phyloP scores from a whole-genome alignment of 352 stramenopile genomes.

The Phytophthora crassamura region DNA sequence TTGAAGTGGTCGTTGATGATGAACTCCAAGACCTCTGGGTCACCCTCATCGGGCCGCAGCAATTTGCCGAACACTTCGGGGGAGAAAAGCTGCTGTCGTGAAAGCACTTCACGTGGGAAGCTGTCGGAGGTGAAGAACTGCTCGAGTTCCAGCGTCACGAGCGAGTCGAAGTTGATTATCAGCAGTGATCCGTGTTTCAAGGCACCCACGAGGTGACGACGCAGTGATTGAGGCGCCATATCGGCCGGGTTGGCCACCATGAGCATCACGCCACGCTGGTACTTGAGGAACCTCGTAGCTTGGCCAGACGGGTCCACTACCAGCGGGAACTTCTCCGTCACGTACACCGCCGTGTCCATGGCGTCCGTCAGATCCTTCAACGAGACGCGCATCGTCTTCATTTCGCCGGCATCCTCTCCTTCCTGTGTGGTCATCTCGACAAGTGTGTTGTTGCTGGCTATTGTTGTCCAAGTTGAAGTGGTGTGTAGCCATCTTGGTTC shows the following conservation, averaged over 20 bases:
- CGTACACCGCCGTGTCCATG: constrained; percentile 88
- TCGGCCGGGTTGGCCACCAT: constrained; percentile 75
- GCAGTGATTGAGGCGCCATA: constrained; percentile 71
- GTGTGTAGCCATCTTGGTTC: constrained; percentile 16
- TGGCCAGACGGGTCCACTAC: constrained; percentile 83
- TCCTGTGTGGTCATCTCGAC: constrained; percentile 17
- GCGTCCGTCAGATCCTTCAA: constrained; percentile 87
- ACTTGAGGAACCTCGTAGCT: constrained; percentile 89
- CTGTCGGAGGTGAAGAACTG: constrained; percentile 70
- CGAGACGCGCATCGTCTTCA: constrained; percentile 44
- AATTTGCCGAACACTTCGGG: constrained; percentile 64
- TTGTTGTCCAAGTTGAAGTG: constrained; percentile 20
- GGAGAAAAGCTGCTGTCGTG: constrained; percentile 69
- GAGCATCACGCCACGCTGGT: constrained; percentile 89
- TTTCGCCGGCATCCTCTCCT: background rate
- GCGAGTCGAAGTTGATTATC: constrained; percentile 78
- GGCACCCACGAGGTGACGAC: constrained; percentile 73
- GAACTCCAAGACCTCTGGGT: constrained; percentile 66
- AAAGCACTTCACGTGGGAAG: constrained; percentile 81
- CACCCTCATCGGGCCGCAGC: constrained; percentile 54
- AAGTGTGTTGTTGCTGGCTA: constrained; percentile 9
- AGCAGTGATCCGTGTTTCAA: constrained; percentile 78
- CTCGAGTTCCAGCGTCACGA: constrained; percentile 75
- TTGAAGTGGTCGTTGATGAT: constrained; percentile 89
- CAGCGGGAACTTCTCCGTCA: constrained; percentile 88